Evolutionary conservation across 116 monocot species (phyloP).

Genomic region (Iris pallida): DNA sequence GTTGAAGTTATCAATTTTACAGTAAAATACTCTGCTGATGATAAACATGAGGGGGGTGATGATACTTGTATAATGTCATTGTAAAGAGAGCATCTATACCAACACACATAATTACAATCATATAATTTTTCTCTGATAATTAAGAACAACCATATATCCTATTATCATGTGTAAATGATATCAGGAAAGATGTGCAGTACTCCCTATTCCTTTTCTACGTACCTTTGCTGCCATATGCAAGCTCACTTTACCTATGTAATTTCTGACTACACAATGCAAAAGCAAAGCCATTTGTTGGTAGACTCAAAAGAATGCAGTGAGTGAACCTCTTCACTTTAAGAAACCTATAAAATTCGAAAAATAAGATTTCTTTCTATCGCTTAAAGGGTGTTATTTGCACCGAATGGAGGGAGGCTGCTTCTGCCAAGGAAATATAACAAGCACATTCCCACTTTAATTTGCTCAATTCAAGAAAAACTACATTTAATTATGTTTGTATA

Average conservation of each 20-base stretch:
- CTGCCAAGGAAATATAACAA: no score
- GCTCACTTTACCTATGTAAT: constrained; percentile 4
- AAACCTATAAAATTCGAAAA: no score
- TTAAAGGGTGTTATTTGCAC: no score
- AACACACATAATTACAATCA: neutral
- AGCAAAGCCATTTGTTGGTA: neutral
- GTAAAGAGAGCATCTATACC: neutral
- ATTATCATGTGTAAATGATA: neutral
- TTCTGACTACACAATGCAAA: neutral
- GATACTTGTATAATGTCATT: neutral
- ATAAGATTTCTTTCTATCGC: no score
- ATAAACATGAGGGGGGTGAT: neutral
- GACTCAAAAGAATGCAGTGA: constrained; percentile 10
- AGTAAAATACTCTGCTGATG: no score
- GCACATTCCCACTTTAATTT: no score
- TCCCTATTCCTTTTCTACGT: neutral
- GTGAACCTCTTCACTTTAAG: neutral
- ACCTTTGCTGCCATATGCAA: neutral
- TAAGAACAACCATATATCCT: no score
- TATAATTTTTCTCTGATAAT: no score
- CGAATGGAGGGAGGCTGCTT: no score
- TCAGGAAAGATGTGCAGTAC: neutral
- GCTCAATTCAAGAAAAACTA: no score
- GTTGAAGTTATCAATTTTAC: no score
- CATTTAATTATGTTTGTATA: no score